These are phyloP conservation scores for Aspergillus ruber DNA, from an alignment of 2,329 filamentous ascomycete genomes.

Conservation along the genomic window DNA sequence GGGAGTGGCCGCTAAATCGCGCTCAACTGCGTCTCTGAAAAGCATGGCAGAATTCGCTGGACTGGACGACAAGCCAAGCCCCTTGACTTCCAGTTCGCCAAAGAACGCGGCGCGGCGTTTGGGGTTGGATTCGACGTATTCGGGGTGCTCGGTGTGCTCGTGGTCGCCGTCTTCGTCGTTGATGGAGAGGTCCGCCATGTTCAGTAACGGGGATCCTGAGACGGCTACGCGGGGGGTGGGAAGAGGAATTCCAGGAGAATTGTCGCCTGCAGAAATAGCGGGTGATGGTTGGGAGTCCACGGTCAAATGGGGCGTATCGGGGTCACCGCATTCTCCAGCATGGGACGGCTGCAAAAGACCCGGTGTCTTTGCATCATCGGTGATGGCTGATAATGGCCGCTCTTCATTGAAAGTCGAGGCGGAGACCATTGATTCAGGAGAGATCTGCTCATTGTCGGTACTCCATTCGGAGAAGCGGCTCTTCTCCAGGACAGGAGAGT, in stretches of 20 bases:
- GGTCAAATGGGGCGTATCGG: constrained; percentile 32
- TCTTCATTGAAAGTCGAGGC: constrained; percentile 25
- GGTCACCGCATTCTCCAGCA: constrained; percentile 17
- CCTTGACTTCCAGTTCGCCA: constrained; percentile 22
- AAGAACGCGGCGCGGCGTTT: constrained; percentile 35
- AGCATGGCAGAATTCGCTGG: constrained; percentile 18
- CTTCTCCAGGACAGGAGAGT: constrained; percentile 22
- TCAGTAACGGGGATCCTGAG: constrained; percentile 20
- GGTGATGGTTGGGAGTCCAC: constrained; percentile 24
- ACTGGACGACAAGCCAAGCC: constrained; percentile 19
- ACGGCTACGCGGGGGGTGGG: constrained; percentile 20
- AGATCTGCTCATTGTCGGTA: constrained; percentile 30
- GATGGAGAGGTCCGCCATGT: constrained; percentile 27
- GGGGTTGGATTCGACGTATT: constrained; percentile 24
- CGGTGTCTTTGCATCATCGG: constrained; percentile 5
- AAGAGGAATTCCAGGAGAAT: constrained; percentile 20
- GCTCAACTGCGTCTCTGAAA: constrained; percentile 3
- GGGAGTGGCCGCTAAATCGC: not conserved
- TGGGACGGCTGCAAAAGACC: not conserved
- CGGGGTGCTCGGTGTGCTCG: not conserved
- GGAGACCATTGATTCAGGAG: constrained; percentile 32
- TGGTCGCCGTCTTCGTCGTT: constrained; percentile 20
- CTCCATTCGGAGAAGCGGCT: constrained; percentile 39
- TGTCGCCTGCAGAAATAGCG: constrained; percentile 19
- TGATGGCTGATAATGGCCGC: constrained; percentile 11